phyloP scores from a whole-genome alignment of 371 early-diverging fungal genomes.

The Mortierella polycephala region DNA sequence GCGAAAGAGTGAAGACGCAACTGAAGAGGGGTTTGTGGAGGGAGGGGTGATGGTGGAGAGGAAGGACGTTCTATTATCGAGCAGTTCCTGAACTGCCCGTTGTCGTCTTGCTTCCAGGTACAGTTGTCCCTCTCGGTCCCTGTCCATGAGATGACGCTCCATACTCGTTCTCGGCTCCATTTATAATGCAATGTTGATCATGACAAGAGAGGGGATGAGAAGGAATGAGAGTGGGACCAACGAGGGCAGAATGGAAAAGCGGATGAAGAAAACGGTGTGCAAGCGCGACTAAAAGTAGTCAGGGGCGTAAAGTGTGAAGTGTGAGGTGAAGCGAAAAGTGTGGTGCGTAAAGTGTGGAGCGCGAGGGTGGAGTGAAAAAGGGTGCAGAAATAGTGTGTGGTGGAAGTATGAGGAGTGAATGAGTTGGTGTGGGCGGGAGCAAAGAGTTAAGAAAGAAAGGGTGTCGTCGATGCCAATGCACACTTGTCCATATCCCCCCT shows the following conservation, averaged over 20 bases:
- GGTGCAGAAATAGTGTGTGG: not conserved
- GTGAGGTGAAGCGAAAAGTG: not conserved
- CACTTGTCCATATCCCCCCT: too few relatives aligned
- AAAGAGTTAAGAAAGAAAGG: not conserved
- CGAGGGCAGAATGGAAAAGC: not conserved
- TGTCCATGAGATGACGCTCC: conserved; percentile 50
- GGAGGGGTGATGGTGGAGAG: conserved; percentile 55
- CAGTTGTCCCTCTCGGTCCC: conserved; percentile 48
- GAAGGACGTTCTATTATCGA: conserved; percentile 47
- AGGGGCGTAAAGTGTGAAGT: not conserved
- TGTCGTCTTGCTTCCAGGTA: conserved; percentile 45
- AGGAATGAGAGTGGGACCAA: not conserved
- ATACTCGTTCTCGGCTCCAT: conserved; percentile 42
- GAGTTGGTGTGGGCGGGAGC: not conserved
- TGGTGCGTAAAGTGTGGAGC: not conserved
- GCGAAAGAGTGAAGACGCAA: conserved; percentile 46
- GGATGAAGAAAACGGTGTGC: not conserved
- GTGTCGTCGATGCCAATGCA: too few relatives aligned
- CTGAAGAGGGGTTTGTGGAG: conserved; percentile 41
- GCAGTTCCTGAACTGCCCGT: conserved; percentile 30
- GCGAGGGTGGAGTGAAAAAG: too few relatives aligned
- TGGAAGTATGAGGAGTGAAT: not conserved
- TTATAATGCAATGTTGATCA: not conserved
- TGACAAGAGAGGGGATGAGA: too few relatives aligned
- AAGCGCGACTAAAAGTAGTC: not conserved